Base-by-base conservation (phyloP, 805 yeast genomes). In the Candida stauntonica region DNA sequence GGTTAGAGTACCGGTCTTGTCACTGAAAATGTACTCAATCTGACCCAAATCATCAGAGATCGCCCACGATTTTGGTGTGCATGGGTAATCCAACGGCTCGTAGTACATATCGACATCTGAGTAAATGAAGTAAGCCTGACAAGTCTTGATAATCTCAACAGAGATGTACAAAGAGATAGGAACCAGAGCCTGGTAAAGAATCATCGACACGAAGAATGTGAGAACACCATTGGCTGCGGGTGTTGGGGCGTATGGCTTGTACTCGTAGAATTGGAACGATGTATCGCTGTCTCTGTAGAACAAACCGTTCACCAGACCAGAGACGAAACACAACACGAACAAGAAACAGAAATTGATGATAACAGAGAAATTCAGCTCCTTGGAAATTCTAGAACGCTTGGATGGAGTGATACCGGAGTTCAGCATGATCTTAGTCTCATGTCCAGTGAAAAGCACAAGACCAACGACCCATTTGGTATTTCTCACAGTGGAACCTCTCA, bases 11-110 rank as follows among this genome's bases (percentile, higher is more conserved):
- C 93, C 93, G 1, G 93, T 84, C 55, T 84, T 84, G 61, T 84
- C 93, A 62, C 87, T 79, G 60, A 85, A 85, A 34, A 85, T 77
- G 55, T 85, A 85, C 58, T 85, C 94, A 48, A 85, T 77, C 60
- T 85, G 93, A 15, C 93, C 93, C 52, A 85, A 67, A 61, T 85
- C 93, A 66, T 85, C 93, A 9, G 89, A 81, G 27, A 85, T 84
- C 50, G 76, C 80, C 93, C 94, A 85, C 0, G 89, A 71, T 53
- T 84, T 83, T 12, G 93, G 93, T 12, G 83, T 79, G 57, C 93
- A 85, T 3, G 93, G 91, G 51, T 77, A 84, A 55, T 85, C 91
- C 42, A 85, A 60, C 38, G 63, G 68, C 28, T 72, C 77, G 51
- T 82, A 77, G 58, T 84, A 85, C 79, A 85, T 77, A 29, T 72